Conservation (phyloP, 257 asterid species). For the Knoxia roxburghii region DNA sequence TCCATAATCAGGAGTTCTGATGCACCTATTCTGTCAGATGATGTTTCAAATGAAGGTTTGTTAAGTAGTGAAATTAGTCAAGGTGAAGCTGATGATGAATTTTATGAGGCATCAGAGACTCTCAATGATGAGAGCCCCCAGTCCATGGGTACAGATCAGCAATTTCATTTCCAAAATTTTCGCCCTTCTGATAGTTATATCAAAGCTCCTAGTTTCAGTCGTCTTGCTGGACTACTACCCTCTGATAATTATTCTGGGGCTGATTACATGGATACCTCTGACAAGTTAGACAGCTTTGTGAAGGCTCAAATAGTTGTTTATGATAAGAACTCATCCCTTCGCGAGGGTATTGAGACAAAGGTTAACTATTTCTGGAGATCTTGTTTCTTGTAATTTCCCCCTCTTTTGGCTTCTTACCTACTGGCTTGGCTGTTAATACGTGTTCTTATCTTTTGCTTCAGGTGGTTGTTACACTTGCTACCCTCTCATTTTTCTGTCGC, state of each 20-base stretch:
- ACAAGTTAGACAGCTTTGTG: conserved; percentile 76
- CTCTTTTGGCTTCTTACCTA: neutral
- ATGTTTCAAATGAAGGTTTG: conserved; percentile 28
- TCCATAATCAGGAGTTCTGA: conserved; percentile 70
- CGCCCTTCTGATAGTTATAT: conserved; percentile 27
- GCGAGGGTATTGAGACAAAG: conserved; percentile 61
- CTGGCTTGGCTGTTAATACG: neutral
- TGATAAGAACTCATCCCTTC: conserved; percentile 70
- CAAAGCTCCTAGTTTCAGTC: conserved; percentile 64
- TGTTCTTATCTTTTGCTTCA: conserved; percentile 27
- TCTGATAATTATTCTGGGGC: conserved; percentile 38
- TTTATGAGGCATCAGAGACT: conserved; percentile 82
- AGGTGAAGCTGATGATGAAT: conserved; percentile 81
- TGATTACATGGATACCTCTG: conserved; percentile 41
- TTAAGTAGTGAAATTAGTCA: conserved; percentile 35
- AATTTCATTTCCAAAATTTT: conserved; percentile 20
- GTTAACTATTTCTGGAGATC: conserved; percentile 34
- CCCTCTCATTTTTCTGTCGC: conserved; percentile 88
- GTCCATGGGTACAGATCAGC: conserved; percentile 26
- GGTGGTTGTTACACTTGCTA: conserved; percentile 88
- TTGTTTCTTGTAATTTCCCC: conserved; percentile 6
- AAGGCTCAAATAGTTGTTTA: conserved; percentile 76
- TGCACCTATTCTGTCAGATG: conserved; percentile 42
- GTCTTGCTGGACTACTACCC: conserved; percentile 73
- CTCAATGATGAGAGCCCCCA: conserved; percentile 70